Conservation (phyloP, 257 asterid genomes). For the Capsicum baccatum region DNA sequence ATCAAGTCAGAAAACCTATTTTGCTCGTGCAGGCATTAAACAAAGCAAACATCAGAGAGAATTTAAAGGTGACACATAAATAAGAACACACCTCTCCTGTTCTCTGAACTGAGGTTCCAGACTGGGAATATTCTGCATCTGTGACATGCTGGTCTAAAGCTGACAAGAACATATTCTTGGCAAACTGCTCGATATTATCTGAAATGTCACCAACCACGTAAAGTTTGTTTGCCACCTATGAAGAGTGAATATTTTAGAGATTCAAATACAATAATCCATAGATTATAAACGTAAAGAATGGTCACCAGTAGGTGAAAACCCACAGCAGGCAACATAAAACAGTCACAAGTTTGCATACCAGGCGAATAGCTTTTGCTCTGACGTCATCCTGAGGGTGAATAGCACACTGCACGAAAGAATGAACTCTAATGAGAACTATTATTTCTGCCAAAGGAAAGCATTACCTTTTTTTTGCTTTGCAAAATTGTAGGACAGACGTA, state of each 20-base stretch:
- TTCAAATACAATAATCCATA: not conserved
- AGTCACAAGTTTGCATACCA: slow-evolving; percentile 58
- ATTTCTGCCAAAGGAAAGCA: slow-evolving; percentile 21
- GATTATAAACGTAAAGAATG: not conserved
- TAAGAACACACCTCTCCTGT: slow-evolving; percentile 62
- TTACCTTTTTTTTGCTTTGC: not conserved
- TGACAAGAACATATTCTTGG: slow-evolving; percentile 77
- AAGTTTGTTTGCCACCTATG: slow-evolving; percentile 91
- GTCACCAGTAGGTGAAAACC: slow-evolving; percentile 11
- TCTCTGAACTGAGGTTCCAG: slow-evolving; percentile 57
- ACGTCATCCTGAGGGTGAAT: slow-evolving; percentile 81
- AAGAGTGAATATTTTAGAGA: slow-evolving; percentile 30
- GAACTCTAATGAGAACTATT: slow-evolving; percentile 9
- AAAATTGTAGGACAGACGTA: slow-evolving; percentile 21
- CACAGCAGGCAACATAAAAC: slow-evolving; percentile 31
- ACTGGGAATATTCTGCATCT: slow-evolving; percentile 54
- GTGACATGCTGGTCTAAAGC: slow-evolving; percentile 60
- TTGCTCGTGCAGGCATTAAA: not conserved
- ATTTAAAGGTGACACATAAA: slow-evolving; percentile 19
- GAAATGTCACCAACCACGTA: slow-evolving; percentile 64
- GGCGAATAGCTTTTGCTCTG: slow-evolving; percentile 91
- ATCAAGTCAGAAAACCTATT: not conserved
- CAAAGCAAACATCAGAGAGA: slow-evolving; percentile 1
- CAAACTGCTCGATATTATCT: slow-evolving; percentile 80
- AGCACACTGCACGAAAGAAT: slow-evolving; percentile 69